A percentile compares a stretch with the other conserved stretches of the same genome.
Conservation (phyloP, 2,329 filamentous ascomycete genomes). For the Chrysosporium keratinophilum region DNA sequence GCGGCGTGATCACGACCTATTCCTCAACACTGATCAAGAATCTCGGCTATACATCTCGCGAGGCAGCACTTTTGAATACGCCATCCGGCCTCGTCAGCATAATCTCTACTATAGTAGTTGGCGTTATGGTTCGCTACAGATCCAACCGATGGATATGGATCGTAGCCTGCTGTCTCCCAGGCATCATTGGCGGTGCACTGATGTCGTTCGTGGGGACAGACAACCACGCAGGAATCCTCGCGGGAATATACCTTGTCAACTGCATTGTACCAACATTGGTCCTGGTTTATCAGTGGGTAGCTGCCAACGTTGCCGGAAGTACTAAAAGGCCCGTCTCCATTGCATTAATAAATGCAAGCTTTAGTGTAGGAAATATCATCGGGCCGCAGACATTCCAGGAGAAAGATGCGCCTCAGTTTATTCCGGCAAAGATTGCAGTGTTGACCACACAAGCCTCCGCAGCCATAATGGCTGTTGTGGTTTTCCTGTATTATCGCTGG, state of each 20-base stretch:
- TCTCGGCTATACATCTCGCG: conserved; percentile 36
- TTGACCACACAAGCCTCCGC: conserved; percentile 6
- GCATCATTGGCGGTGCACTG: conserved; percentile 20
- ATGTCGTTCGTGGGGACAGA: conserved; percentile 28
- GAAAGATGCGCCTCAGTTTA: conserved; percentile 28
- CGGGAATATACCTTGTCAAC: conserved; percentile 28
- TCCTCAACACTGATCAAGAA: conserved; percentile 34
- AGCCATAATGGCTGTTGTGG: conserved; percentile 20
- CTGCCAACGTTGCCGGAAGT: conserved; percentile 40
- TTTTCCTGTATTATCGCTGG: conserved; percentile 21
- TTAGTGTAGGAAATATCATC: conserved; percentile 37
- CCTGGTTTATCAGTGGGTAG: conserved; percentile 32
- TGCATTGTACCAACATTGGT: conserved; percentile 26
- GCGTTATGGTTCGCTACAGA: conserved; percentile 31
- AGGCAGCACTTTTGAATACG: conserved; percentile 38
- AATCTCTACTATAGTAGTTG: conserved; percentile 30
- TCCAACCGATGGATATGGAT: conserved; percentile 35
- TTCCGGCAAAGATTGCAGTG: conserved; percentile 12
- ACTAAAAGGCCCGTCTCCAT: conserved; percentile 41
- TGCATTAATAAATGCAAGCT: conserved; percentile 36
- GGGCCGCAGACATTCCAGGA: conserved; percentile 38
- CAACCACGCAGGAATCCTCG: conserved; percentile 35
- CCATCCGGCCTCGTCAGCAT: conserved; percentile 36
- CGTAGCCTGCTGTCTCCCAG: conserved; percentile 29
- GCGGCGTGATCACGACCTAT: conserved; percentile 39